phyloP scores from a whole-genome alignment of 371 early-diverging fungal genomes.

The Dinochytrium kinnereticum region DNA sequence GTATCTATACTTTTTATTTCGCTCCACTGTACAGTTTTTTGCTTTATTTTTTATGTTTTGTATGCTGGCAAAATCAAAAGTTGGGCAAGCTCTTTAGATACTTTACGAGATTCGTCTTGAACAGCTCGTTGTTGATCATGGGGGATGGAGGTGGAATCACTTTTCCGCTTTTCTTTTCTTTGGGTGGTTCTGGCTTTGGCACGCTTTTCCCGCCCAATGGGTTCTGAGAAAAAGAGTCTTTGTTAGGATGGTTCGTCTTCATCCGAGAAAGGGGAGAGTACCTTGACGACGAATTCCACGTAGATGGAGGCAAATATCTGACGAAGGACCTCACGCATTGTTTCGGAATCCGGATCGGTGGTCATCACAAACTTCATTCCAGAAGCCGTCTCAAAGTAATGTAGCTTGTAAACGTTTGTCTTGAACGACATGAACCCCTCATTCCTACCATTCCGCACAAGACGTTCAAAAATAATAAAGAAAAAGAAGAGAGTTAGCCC shows the following conservation, averaged over 20 bases:
- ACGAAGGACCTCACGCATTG: constrained; percentile 71
- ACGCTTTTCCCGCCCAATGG: constrained; percentile 48
- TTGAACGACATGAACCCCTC: constrained; percentile 72
- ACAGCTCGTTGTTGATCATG: constrained; percentile 65
- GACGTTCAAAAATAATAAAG: too few species aligned
- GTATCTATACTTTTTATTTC: background rate
- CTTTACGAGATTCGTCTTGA: constrained; percentile 68
- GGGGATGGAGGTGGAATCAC: constrained; percentile 12
- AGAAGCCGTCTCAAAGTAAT: constrained; percentile 87
- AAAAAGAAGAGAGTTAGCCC: background rate
- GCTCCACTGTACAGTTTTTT: background rate
- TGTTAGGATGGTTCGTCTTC: too few species aligned
- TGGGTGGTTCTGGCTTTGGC: background rate
- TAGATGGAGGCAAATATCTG: constrained; percentile 86
- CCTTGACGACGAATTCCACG: constrained; percentile 86
- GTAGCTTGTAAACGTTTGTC: constrained; percentile 85
- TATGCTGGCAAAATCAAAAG: constrained; percentile 39
- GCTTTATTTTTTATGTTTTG: background rate
- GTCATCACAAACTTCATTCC: constrained; percentile 87
- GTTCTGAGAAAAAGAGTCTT: constrained; percentile 40
- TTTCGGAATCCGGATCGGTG: constrained; percentile 71
- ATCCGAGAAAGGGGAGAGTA: too few species aligned
- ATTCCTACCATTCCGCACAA: too few species aligned
- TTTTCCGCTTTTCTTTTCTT: constrained; percentile 25
- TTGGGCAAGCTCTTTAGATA: constrained; percentile 70